Percentiles rank a stretch among this genome's conserved stretches.
Evolutionary conservation across 1,139 yeast species (phyloP).

Genomic region (Suhomyces wounanorum): DNA sequence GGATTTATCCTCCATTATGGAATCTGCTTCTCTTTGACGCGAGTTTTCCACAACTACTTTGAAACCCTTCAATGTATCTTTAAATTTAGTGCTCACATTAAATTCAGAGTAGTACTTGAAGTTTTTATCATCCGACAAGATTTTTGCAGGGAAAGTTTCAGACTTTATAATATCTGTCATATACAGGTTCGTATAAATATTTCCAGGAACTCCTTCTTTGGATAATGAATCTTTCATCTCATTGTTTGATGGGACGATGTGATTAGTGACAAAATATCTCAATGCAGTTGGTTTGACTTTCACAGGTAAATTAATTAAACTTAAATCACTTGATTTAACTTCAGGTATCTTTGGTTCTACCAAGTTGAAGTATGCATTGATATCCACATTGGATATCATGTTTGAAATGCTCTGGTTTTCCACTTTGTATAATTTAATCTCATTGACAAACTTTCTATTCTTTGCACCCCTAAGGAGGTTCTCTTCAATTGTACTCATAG

Average conservation of each 20-base stretch:
- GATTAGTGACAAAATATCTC: constrained; percentile 9
- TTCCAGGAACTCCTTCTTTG: constrained; percentile 17
- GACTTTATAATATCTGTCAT: constrained; percentile 25
- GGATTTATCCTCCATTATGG: constrained; percentile 62
- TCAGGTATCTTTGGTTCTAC: background rate
- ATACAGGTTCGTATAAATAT: constrained; percentile 21
- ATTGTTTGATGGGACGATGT: background rate
- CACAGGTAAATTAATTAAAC: constrained; percentile 6
- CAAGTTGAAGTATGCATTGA: constrained; percentile 16
- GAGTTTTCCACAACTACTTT: constrained; percentile 44
- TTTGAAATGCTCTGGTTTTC: constrained; percentile 4
- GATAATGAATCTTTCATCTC: constrained; percentile 4
- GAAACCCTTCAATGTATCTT: constrained; percentile 50
- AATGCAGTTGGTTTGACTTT: background rate
- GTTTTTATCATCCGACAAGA: constrained; percentile 13
- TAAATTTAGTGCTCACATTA: constrained; percentile 48
- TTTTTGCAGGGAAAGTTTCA: constrained; percentile 38
- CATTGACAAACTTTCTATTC: constrained; percentile 38
- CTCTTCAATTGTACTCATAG: constrained; percentile 39
- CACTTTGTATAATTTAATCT: constrained; percentile 23
- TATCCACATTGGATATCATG: constrained; percentile 19
- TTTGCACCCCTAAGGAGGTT: constrained; percentile 30
- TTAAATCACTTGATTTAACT: constrained; percentile 6
- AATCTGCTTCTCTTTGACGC: constrained; percentile 21
- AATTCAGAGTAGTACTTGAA: constrained; percentile 36